phyloP scores from a whole-genome alignment of 2,329 filamentous ascomycete species.

The Trichophyton equinum region DNA sequence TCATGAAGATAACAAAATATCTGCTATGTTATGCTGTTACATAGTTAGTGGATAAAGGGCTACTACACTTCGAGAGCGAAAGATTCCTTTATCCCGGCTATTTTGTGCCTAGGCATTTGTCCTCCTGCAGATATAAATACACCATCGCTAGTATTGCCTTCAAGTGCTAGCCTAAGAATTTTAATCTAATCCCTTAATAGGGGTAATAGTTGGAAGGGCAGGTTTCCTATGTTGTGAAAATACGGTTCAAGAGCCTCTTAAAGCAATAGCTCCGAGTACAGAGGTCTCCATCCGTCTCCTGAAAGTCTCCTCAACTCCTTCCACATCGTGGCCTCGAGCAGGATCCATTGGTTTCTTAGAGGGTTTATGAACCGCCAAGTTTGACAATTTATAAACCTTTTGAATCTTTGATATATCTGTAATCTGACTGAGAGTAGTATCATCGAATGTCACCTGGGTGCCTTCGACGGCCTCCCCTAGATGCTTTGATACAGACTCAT shows the following conservation, averaged over 20 bases:
- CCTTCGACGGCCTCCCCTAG: constrained; percentile 52
- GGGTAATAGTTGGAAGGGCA: not conserved
- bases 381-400: constrained; percentile 69
- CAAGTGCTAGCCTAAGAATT: not conserved
- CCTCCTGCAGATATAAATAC: too few species aligned
- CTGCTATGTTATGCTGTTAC: too few species aligned
- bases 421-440: constrained; percentile 46
- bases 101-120: not conserved
- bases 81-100: too few species aligned
- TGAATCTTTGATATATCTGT: constrained; percentile 58
- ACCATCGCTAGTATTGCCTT: too few species aligned
- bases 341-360: not conserved
- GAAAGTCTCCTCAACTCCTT: constrained; percentile 21
- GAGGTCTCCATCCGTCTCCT: constrained; percentile 50
- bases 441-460: constrained; percentile 44
- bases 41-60: too few species aligned
- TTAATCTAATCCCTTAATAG: not conserved
- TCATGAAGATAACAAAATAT: too few species aligned
- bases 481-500: constrained; percentile 45
- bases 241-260: constrained; percentile 44
- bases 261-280: constrained; percentile 63
- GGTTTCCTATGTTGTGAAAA: not conserved
- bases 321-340: not conserved
- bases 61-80: too few species aligned
- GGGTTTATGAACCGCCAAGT: not conserved